Percentiles rank a stretch among this genome's conserved stretches.
Evolutionary conservation across 345 rosid genomes (phyloP).

Genomic region (Eucalyptus pauciflora): DNA sequence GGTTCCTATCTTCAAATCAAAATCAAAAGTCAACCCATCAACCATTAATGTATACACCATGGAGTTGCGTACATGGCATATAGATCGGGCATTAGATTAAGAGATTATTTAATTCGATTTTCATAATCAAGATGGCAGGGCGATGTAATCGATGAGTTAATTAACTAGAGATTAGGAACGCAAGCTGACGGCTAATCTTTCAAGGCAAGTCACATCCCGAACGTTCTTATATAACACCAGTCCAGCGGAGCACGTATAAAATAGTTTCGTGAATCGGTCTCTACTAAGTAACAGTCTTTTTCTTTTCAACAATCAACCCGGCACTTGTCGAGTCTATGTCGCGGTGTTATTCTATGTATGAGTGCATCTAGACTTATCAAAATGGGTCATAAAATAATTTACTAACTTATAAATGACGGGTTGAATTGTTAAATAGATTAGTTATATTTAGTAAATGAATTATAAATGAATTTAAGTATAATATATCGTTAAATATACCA

Average conservation of each 20-base stretch:
- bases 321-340: neutral
- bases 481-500: too few relatives aligned
- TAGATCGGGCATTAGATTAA: neutral
- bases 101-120: neutral
- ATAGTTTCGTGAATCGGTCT: neutral
- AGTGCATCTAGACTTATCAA: too few relatives aligned
- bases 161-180: neutral
- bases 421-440: too few relatives aligned
- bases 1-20: neutral
- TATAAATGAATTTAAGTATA: too few relatives aligned
- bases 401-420: rapidly evolving
- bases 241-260: neutral
- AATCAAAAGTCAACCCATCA: neutral
- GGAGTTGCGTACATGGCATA: neutral
- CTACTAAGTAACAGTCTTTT: neutral
- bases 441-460: too few relatives aligned
- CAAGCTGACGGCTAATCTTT: neutral
- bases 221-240: too few relatives aligned
- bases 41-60: neutral
- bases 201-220: neutral
- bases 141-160: neutral
- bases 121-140: neutral
- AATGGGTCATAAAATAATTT: too few relatives aligned
- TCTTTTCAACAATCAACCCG: neutral
- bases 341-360: neutral